Evolutionary conservation across 257 asterid species (phyloP).

Genomic region (Euphrasia confusa): DNA sequence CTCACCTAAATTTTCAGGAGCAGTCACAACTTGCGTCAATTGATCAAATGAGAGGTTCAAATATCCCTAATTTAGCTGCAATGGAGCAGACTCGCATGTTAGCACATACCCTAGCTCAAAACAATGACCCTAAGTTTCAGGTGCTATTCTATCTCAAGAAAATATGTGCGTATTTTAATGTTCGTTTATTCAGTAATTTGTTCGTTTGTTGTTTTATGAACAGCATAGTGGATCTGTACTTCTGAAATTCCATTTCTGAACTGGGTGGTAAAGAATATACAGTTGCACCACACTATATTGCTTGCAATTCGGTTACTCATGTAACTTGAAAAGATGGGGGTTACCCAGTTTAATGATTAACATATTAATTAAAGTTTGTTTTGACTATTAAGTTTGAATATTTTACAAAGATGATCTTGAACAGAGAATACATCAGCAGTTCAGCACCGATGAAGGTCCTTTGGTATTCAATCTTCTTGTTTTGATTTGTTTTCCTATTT

Average conservation of each 20-base stretch:
- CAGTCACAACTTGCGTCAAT: slow-evolving; percentile 69
- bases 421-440: slow-evolving; percentile 19
- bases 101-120: slow-evolving; percentile 91
- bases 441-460: slow-evolving; percentile 16
- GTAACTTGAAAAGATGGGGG: slow-evolving; percentile 7
- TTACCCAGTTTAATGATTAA: slow-evolving; percentile 17
- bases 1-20: slow-evolving; percentile 52
- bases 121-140: slow-evolving; percentile 96
- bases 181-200: slow-evolving; percentile 13
- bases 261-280: neutral
- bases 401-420: slow-evolving; percentile 15
- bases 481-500: slow-evolving; percentile 17
- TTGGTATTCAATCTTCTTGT: slow-evolving; percentile 14
- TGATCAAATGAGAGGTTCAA: slow-evolving; percentile 66
- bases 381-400: neutral
- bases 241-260: slow-evolving; percentile 12
- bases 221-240: slow-evolving; percentile 10
- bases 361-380: slow-evolving; percentile 3
- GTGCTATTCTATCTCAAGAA: slow-evolving; percentile 30
- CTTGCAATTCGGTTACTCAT: neutral
- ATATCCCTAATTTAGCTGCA: slow-evolving; percentile 57
- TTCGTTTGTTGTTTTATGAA: slow-evolving; percentile 16
- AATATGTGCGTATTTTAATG: slow-evolving; percentile 23
- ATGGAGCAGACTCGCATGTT: slow-evolving; percentile 92
- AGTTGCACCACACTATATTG: slow-evolving; percentile 5